Percentiles rank a stretch among this genome's conserved stretches.
These are phyloP conservation scores for Amaranthus hypochondriacus DNA, from an alignment of 148 eudicot genomes.

Conservation along the genomic window DNA sequence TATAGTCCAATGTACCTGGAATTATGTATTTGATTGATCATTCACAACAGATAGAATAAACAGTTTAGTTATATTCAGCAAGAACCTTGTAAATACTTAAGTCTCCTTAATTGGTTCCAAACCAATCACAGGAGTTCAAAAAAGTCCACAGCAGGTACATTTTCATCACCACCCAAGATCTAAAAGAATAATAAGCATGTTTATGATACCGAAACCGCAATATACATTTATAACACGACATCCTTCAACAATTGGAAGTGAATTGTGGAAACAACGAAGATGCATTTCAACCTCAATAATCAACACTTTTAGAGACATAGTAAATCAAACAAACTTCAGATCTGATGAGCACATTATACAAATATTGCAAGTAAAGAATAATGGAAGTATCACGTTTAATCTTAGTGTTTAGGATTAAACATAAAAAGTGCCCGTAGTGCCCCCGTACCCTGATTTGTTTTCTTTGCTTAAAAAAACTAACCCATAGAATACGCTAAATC, in stretches of 20 bases:
- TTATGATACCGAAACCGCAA: neutral
- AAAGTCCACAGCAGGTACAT: neutral
- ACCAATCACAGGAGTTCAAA: neutral
- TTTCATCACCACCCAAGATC: neutral
- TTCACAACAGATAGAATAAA: neutral
- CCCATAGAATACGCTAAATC: neutral
- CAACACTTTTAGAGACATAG: no score
- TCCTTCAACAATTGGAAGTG: no score
- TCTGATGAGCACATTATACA: no score
- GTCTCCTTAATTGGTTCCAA: neutral
- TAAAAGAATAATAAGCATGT: neutral
- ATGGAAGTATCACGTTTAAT: neutral
- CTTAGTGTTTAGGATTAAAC: no score
- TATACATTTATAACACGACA: no score
- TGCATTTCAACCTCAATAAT: no score
- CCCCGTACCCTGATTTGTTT: neutral
- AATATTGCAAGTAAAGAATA: no score
- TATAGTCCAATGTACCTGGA: slow-evolving; percentile 66
- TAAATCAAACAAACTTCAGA: neutral
- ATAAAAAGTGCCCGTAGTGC: no score
- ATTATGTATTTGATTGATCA: slow-evolving; percentile 4
- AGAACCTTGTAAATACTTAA: neutral
- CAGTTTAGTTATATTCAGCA: no score
- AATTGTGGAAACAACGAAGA: no score
- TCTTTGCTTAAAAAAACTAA: neutral